These are phyloP conservation scores for Collybia nuda DNA, from an alignment of 768 basidiomycete species.

Conservation along the genomic window DNA sequence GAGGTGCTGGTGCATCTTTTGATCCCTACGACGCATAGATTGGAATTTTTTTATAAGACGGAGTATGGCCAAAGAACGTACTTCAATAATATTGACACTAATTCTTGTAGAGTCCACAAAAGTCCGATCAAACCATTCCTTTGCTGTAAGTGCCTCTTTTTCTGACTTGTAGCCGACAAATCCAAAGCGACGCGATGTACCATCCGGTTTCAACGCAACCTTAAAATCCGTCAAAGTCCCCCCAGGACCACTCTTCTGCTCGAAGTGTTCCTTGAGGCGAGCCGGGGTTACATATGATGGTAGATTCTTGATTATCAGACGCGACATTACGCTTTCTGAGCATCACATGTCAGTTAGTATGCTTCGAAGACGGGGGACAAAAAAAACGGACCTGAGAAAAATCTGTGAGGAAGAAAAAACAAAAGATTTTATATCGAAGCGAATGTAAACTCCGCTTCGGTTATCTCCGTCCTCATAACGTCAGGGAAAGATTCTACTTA, in stretches of 20 bases:
- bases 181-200: constrained; percentile 83
- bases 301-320: constrained; percentile 81
- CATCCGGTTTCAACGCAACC: constrained; percentile 73
- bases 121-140: constrained; percentile 82
- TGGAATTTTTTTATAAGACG: constrained; percentile 1
- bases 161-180: constrained; percentile 90
- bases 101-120: constrained; percentile 83
- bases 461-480: constrained; percentile 13
- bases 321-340: constrained; percentile 57
- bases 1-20: constrained; percentile 64
- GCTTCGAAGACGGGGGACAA: background rate
- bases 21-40: constrained; percentile 46
- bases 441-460: constrained; percentile 22
- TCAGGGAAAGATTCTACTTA: background rate
- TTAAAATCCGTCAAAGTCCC: constrained; percentile 86
- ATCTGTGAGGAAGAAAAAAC: constrained; percentile 18
- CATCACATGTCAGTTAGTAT: background rate
- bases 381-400: constrained; percentile 19
- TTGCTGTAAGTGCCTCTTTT: constrained; percentile 70
- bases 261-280: constrained; percentile 68
- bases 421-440: constrained; percentile 9
- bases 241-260: constrained; percentile 54
- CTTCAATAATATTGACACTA: constrained; percentile 75
- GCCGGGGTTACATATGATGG: constrained; percentile 67
- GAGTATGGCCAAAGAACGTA: constrained; percentile 36